Conservation (phyloP, 1,284 basidiomycete species). For the Malassezia sympodialis region DNA sequence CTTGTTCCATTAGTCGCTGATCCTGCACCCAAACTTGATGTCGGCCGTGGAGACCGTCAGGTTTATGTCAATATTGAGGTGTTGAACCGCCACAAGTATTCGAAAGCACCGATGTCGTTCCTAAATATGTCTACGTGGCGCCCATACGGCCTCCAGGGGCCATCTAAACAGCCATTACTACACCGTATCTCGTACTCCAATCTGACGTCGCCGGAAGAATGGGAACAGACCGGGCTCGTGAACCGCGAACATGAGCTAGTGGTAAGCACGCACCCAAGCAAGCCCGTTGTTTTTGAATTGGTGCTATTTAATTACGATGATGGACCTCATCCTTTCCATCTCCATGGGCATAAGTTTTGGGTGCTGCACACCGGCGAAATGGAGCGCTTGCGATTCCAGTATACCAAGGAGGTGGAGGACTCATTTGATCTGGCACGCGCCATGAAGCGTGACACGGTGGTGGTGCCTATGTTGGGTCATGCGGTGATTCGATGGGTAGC, state of each 20-base stretch:
- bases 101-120: not conserved
- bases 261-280: slow-evolving; percentile 18
- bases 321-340: slow-evolving; percentile 52
- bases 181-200: not conserved
- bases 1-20: slow-evolving; percentile 15
- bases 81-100: slow-evolving; percentile 13
- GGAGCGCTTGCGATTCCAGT: slow-evolving; percentile 17
- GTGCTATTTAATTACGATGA: slow-evolving; percentile 48
- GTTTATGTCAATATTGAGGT: slow-evolving; percentile 13
- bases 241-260: slow-evolving; percentile 19
- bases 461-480: slow-evolving; percentile 26
- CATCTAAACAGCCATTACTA: slow-evolving; percentile 12
- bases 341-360: slow-evolving; percentile 50
- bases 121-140: slow-evolving; percentile 16
- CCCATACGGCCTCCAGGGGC: slow-evolving; percentile 3
- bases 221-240: not conserved
- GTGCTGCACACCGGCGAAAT: slow-evolving; percentile 25
- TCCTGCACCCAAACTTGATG: slow-evolving; percentile 6
- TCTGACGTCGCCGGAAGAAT: not conserved
- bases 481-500: slow-evolving; percentile 27
- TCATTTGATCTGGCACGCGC: slow-evolving; percentile 10
- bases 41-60: slow-evolving; percentile 8
- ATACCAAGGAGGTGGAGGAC: slow-evolving; percentile 23
- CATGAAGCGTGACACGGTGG: slow-evolving; percentile 30
- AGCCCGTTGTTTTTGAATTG: slow-evolving; percentile 36